A percentile compares a stretch with the other conserved stretches of the same genome.
phyloP scores from a whole-genome alignment of 2,329 filamentous ascomycete species.

The Xylogone sp. region DNA sequence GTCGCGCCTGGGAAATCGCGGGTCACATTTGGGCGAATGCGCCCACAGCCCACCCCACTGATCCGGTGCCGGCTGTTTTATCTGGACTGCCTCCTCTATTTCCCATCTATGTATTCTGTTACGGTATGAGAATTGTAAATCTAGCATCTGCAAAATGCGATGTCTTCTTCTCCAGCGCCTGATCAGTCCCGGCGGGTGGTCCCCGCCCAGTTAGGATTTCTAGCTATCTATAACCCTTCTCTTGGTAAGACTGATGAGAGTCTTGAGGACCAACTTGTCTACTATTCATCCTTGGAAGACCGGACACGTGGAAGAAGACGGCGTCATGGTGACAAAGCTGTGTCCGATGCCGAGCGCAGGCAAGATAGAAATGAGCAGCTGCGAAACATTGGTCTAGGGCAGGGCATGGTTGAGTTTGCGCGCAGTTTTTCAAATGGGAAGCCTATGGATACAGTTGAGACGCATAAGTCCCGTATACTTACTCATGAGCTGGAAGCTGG shows the following conservation, averaged over 20 bases:
- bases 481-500: slow-evolving; percentile 82
- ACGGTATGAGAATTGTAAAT: background rate
- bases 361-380: slow-evolving; percentile 81
- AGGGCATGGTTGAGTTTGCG: slow-evolving; percentile 94
- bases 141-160: slow-evolving; percentile 16
- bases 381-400: slow-evolving; percentile 89
- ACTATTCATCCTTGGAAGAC: slow-evolving; percentile 55
- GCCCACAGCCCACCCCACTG: too few relatives aligned
- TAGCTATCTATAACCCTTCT: slow-evolving; percentile 92
- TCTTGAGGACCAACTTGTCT: slow-evolving; percentile 80
- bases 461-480: slow-evolving; percentile 80
- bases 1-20: background rate
- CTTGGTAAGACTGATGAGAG: slow-evolving; percentile 59
- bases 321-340: background rate
- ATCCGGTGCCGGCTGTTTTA: background rate
- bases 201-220: slow-evolving; percentile 83
- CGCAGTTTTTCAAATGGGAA: slow-evolving; percentile 78
- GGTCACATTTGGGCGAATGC: background rate
- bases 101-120: background rate
- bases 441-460: slow-evolving; percentile 81
- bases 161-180: slow-evolving; percentile 16
- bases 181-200: slow-evolving; percentile 18
- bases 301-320: slow-evolving; percentile 4
- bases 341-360: slow-evolving; percentile 28
- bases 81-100: background rate